phyloP scores from a whole-genome alignment of 2,329 filamentous ascomycete species.

The Pyricularia pennisetigena region DNA sequence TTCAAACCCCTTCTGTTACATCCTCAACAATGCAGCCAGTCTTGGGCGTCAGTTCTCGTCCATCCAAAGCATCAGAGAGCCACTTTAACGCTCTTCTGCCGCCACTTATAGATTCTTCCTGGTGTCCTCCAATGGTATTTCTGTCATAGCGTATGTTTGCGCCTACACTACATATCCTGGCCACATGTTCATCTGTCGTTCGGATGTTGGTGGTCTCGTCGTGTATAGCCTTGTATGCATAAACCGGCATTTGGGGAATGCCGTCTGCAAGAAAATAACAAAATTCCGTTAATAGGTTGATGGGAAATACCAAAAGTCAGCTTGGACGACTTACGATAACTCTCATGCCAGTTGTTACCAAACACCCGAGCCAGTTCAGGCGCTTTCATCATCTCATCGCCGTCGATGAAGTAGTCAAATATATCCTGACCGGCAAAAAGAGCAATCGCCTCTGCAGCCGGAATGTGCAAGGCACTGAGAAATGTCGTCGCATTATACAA shows the following conservation, averaged over 20 bases:
- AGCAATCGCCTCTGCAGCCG: not conserved
- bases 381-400: not conserved
- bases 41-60: not conserved
- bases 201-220: slow-evolving; percentile 20
- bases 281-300: too few species aligned
- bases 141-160: not conserved
- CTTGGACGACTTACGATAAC: not conserved
- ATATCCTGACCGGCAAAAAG: not conserved
- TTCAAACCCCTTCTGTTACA: not conserved
- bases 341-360: not conserved
- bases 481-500: not conserved
- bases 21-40: not conserved
- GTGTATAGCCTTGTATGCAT: slow-evolving; percentile 33
- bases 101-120: not conserved
- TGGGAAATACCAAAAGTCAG: not conserved
- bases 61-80: not conserved
- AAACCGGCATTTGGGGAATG: slow-evolving; percentile 32
- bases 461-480: not conserved
- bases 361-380: not conserved
- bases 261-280: slow-evolving; percentile 20
- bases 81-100: not conserved
- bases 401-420: not conserved
- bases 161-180: not conserved
- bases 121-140: not conserved
- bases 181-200: not conserved